Conservation (phyloP, 2,329 filamentous ascomycete species). For the Colletotrichum trifolii region DNA sequence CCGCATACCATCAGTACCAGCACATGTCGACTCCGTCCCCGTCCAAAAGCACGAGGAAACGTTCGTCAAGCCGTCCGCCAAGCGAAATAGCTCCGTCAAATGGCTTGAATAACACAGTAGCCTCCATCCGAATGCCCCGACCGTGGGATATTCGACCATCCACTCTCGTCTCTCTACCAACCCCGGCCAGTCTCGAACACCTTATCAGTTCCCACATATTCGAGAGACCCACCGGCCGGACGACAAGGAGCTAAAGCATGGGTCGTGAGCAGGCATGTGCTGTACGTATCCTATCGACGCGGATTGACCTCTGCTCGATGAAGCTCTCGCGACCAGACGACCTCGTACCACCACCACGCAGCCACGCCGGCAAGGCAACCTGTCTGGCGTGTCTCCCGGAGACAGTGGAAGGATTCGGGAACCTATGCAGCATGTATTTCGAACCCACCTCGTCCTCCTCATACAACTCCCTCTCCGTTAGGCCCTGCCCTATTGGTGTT, state of each 20-base stretch:
- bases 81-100: slow-evolving; percentile 22
- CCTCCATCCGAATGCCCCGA: slow-evolving; percentile 27
- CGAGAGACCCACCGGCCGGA: slow-evolving; percentile 9
- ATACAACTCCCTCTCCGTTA: slow-evolving; percentile 23
- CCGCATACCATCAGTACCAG: too few species aligned
- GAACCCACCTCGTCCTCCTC: slow-evolving; percentile 18
- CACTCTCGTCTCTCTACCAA: neutral
- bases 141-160: slow-evolving; percentile 9
- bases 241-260: slow-evolving; percentile 3
- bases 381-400: slow-evolving; percentile 17
- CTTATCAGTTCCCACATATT: slow-evolving; percentile 38
- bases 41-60: neutral
- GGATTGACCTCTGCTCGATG: slow-evolving; percentile 10
- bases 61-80: slow-evolving; percentile 15
- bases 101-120: slow-evolving; percentile 18
- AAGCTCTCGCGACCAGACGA: slow-evolving; percentile 20
- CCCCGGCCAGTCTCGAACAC: slow-evolving; percentile 18
- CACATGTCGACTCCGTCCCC: neutral
- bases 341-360: slow-evolving; percentile 28
- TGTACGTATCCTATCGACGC: slow-evolving; percentile 12
- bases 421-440: slow-evolving; percentile 15
- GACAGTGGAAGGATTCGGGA: slow-evolving; percentile 14
- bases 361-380: slow-evolving; percentile 17
- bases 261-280: slow-evolving; percentile 20
- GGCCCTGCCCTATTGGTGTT: slow-evolving; percentile 25